Conservation (phyloP, 805 yeast genomes). For the Pichia sporocuriosa region DNA sequence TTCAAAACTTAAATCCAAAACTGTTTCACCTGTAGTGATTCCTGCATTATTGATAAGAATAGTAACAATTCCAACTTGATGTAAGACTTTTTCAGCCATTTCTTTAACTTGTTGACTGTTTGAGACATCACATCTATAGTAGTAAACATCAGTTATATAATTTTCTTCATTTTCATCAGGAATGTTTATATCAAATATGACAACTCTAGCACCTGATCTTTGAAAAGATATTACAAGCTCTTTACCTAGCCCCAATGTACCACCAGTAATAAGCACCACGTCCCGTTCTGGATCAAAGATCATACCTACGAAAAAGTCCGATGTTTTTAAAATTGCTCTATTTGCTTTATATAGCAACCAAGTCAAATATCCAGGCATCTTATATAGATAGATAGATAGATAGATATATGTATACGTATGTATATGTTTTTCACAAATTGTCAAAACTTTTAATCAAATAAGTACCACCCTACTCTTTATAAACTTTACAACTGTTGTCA, state of each 20-base stretch:
- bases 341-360: constrained; percentile 23
- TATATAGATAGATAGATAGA: too few species aligned
- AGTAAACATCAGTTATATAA: constrained; percentile 37
- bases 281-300: constrained; percentile 49
- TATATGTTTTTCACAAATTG: too few species aligned
- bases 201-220: constrained; percentile 41
- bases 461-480: too few species aligned
- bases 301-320: constrained; percentile 43
- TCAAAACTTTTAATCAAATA: too few species aligned
- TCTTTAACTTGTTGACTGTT: constrained; percentile 37
- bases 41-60: constrained; percentile 86
- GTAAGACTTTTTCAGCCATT: constrained; percentile 34
- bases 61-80: constrained; percentile 53
- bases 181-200: constrained; percentile 56
- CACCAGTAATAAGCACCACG: constrained; percentile 77
- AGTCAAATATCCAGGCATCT: constrained; percentile 27
- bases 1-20: constrained; percentile 46
- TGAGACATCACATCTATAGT: constrained; percentile 67
- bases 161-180: constrained; percentile 32
- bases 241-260: constrained; percentile 69
- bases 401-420: too few species aligned
- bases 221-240: constrained; percentile 47
- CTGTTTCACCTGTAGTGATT: constrained; percentile 49
- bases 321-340: constrained; percentile 24
- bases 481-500: too few species aligned